Base-by-base conservation (phyloP, 805 yeast species). In the Pichia scutulata region DNA sequence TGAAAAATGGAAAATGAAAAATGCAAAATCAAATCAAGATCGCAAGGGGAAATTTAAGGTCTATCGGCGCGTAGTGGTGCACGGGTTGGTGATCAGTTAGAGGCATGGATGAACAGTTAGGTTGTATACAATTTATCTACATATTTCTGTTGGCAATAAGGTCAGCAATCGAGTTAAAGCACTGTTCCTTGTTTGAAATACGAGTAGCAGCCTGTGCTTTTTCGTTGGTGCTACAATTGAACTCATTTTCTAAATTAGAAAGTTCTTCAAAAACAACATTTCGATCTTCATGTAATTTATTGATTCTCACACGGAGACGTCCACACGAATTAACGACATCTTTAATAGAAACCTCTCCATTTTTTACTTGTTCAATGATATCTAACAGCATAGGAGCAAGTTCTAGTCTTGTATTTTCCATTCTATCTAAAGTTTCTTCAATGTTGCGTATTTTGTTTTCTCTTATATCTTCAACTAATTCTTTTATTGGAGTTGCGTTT, bases 241-340 rank as follows among this genome's bases (percentile, higher is more conserved):
- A 61, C 49, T 73, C 57, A n/a, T 57, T 58, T 41, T 62, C 68
- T 44, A 75, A 68, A 36, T 63, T 60, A 24, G 50, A 52, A 39
- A 67, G 45, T 21, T 16, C 44, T 6, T 21, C 56, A 40, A 73
- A 55, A 18, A 64, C 68, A 41, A 69, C 73, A 16, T 71, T 67
- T 1, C 74, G 65, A 52, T 73, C 76, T 36, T 71, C 65, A 43
- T 70, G 63, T 33, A 73, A 60, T 44, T 59, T 68, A 46, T 60
- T 61, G 25, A 76, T 52, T 52, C 77, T 59, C 22, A 75, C 67
- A 37, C 76, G 63, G 33, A 76, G 68, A 14, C 74, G 61, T 21
- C 80, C 81, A 26, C 76, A 68, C 7, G 73, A 68, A 54, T 70
- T 72, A 30, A 69, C 73, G 39, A 70, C 68, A 46, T 73, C 77